Percentiles rank a stretch among this genome's conserved stretches.
phyloP scores from a whole-genome alignment of 768 basidiomycete genomes.

The Hygrophoropsis aurantiaca region DNA sequence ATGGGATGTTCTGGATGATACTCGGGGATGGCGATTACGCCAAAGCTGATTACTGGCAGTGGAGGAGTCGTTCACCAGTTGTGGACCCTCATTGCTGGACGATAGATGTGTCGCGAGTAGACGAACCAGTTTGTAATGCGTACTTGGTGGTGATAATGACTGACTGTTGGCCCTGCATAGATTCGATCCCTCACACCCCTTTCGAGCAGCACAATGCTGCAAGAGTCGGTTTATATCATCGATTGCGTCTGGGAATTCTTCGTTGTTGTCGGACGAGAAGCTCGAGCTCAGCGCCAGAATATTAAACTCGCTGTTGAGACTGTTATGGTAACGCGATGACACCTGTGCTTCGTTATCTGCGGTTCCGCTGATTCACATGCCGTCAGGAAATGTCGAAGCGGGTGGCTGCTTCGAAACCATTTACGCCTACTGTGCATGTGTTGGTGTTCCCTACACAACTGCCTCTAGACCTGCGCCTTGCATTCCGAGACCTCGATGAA shows the following conservation, averaged over 20 bases:
- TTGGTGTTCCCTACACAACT: constrained; percentile 72
- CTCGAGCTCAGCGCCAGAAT: constrained; percentile 56
- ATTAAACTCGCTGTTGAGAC: constrained; percentile 62
- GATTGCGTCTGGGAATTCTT: constrained; percentile 84
- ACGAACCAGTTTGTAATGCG: constrained; percentile 40
- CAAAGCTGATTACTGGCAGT: constrained; percentile 81
- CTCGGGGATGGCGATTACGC: constrained; percentile 77
- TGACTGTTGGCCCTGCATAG: constrained; percentile 33
- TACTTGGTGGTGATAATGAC: background rate
- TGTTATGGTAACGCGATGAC: constrained; percentile 45
- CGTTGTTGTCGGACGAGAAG: constrained; percentile 65
- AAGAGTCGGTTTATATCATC: constrained; percentile 58
- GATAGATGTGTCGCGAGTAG: constrained; percentile 40
- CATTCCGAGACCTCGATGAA: constrained; percentile 72
- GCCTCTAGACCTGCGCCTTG: constrained; percentile 66
- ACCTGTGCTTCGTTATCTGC: background rate
- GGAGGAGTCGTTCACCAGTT: constrained; percentile 47
- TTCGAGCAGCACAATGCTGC: constrained; percentile 34
- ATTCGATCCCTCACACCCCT: constrained; percentile 45
- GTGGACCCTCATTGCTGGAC: constrained; percentile 60
- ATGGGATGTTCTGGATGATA: constrained; percentile 87
- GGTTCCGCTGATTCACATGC: no score
- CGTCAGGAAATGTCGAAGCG: constrained; percentile 52
- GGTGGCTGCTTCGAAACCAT: constrained; percentile 59
- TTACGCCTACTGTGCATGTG: constrained; percentile 71